A percentile compares a stretch with the other conserved stretches of the same genome.
phyloP scores from a whole-genome alignment of 202 grass and related monocot genomes.

The Hordeum pubiflorum region DNA sequence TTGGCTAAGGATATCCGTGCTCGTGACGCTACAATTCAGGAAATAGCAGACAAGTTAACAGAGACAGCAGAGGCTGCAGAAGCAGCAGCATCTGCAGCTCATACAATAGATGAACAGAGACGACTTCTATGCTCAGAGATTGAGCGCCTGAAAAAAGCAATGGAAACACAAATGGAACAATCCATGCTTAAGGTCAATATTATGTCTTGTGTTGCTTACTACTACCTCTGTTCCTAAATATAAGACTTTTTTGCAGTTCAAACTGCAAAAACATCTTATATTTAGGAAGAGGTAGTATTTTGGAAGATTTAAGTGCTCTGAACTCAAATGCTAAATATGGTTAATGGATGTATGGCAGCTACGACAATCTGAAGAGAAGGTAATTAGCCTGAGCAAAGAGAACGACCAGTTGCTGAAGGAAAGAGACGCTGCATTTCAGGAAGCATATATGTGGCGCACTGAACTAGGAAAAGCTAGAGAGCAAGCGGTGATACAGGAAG shows the following conservation, averaged over 20 bases:
- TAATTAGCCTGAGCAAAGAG: conserved; percentile 56
- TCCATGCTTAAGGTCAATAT: conserved; percentile 54
- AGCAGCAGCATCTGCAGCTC: conserved; percentile 74
- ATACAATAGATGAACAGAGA: conserved; percentile 74
- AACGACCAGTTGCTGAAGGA: conserved; percentile 81
- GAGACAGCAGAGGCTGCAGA: conserved; percentile 82
- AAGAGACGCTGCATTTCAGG: conserved; percentile 70
- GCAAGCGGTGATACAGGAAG: conserved; percentile 80
- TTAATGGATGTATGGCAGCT: conserved; percentile 42
- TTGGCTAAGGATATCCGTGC: conserved; percentile 82
- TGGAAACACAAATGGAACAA: conserved; percentile 65
- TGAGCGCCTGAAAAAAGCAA: conserved; percentile 51
- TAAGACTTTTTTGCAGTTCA: too few species aligned
- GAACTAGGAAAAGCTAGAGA: conserved; percentile 95
- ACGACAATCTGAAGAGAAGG: conserved; percentile 71
- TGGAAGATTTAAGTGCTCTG: neutral
- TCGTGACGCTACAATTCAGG: conserved; percentile 82
- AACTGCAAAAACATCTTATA: too few species aligned
- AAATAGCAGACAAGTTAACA: conserved; percentile 81
- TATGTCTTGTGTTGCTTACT: neutral
- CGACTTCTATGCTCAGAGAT: conserved; percentile 57
- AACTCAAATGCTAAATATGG: neutral
- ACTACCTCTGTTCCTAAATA: neutral
- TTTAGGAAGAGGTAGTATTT: neutral
- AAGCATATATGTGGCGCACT: conserved; percentile 78